Base-by-base conservation (phyloP, 75 land plant genomes). In the Cupressus sempervirens region DNA sequence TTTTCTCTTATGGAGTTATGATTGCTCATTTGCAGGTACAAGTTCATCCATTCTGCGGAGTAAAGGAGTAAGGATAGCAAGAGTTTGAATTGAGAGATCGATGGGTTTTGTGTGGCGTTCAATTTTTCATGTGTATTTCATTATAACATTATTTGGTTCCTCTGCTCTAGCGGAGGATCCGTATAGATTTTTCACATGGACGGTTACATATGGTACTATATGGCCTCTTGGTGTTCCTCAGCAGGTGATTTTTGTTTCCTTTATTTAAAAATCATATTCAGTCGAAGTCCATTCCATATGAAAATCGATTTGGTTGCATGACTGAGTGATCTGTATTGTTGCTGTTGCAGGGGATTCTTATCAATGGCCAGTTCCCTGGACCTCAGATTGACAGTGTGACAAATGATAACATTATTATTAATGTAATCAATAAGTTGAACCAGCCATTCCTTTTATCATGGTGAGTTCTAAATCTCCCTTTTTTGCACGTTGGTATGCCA, bases 361-460 rank as follows among this genome's bases (percentile, higher is more conserved):
- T 97, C 86, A 97, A 97, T 84, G 99, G 92, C 15, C 94, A 91
- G 56, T 97, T 97, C 68, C 99, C 99, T 56, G 99, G 99, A 40
- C 99, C 99, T 35, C 86, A 84, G 13, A 86, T 97, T 67, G 91
- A 92, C 46, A 82, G 88, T 62, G 90, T 89, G n/a, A 95, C 97
- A 56, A 97, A 97, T 83, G 91, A 95, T 85, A 94, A 95, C 84
- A 84, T 97, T 18, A 80, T 91, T 43, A 84, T 97, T 86, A 94
- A 94, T 82, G 93, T 97, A 40, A 85, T 86, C 83, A 97, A 97
- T 86, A 88, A 92, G 54, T 89, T 97, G 29, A 94, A 95, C 56
- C 86, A 95, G 88, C 94, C 95, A 48, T 89, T 97, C 23, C 91
- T 97, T 23, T 40, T 97, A 12, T 92, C 99, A 30, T 97, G 99